A percentile compares a stretch with the other conserved stretches of the same genome.
Evolutionary conservation across 176 grass and related monocot genomes (phyloP).

Genomic region (Stipa capillata): DNA sequence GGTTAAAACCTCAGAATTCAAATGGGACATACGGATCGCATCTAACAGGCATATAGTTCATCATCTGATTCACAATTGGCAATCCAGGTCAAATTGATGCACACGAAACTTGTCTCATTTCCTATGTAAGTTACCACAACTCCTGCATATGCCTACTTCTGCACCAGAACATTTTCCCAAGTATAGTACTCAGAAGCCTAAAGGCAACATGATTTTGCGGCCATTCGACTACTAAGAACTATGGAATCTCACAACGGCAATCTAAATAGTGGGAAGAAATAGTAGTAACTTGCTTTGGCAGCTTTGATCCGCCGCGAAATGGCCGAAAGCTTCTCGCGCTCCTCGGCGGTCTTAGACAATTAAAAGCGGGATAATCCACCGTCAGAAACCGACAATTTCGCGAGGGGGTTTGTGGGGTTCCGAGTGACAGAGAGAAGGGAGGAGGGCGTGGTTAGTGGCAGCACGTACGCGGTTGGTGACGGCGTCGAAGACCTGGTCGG

Average conservation of each 20-base stretch:
- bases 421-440: background rate
- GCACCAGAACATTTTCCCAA: background rate
- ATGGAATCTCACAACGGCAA: background rate
- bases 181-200: background rate
- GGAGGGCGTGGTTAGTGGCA: background rate
- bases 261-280: background rate
- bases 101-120: background rate
- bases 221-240: background rate
- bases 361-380: background rate
- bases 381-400: background rate
- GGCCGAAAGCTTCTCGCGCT: constrained; percentile 43
- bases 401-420: background rate
- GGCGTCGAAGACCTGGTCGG: constrained; percentile 53
- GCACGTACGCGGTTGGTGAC: constrained; percentile 34
- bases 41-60: background rate
- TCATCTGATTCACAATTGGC: background rate
- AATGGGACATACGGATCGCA: background rate
- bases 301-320: constrained; percentile 55
- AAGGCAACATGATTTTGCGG: background rate
- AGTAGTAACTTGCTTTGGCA: constrained; percentile 44
- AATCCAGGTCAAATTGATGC: background rate
- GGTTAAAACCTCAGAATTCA: background rate
- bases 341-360: constrained; percentile 36
- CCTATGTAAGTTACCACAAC: background rate
- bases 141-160: background rate